Base-by-base conservation (phyloP, 2,329 filamentous ascomycete genomes). In the Aspergillus jensenii region DNA sequence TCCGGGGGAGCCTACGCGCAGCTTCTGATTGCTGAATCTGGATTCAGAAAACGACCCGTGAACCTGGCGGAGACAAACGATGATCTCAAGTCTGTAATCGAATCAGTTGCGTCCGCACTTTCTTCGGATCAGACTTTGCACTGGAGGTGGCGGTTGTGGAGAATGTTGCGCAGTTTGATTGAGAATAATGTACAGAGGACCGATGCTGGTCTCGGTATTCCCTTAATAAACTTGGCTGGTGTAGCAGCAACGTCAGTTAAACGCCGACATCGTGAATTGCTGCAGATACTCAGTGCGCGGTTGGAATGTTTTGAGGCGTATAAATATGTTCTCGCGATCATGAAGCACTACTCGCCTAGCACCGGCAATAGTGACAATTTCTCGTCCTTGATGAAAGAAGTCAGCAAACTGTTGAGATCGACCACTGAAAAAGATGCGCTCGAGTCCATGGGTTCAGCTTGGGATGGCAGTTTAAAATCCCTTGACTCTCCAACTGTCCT, bases 91-190 rank as follows among this genome's bases (percentile, higher is more conserved):
- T 59, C 58, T 31, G 55, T 75, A 6, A 52, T 74, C 4, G 65
- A 70, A 35, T 68, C 66, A 5, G 37, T 69, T 15, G 64, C 60
- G 11, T 59, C 67, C 11, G 70, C 74, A 1, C 57, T 76, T 8
- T 70, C 67, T 19, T 72, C 69, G 2, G 69, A 70, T 54, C 65
- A 70, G 45, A 55, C 54, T 21, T 47, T 70, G 21, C 70, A 71
- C 56, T 78, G 75, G 75, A 67, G 70, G 55, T 78, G 76, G 76
- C 72, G 76, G 19, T 50, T 78, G 47, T 78, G 76, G 76, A 69
- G 73, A 53, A 62, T 77, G 35, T 56, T 68, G 45, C 67, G 70
- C 44, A 73, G 71, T 59, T 55, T 76, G 15, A 45, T 74, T 6
- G 67, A 71, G 21, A 71, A 72, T 19, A 68, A 65, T 17, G 33